Base-by-base conservation (phyloP, 164 flowering plant species). In the Vitis rupestris region DNA sequence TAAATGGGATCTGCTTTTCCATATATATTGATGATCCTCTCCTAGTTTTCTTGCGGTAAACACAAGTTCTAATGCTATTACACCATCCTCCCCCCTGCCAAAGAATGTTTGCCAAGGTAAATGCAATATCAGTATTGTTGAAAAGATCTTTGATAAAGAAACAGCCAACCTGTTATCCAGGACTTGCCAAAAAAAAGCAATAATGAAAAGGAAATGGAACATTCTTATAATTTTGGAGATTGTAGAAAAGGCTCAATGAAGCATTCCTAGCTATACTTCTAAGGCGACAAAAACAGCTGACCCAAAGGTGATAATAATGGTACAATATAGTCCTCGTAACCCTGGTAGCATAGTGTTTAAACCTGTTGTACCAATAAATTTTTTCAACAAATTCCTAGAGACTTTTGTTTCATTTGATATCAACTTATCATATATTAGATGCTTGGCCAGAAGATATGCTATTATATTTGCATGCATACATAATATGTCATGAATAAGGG, bases 41-140 rank as follows among this genome's bases (percentile, higher is more conserved):
- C 17, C 89, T 76, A 7, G 90, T 87, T 56, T 70, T 93, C 71
- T 90, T 92, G 47, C 99, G 87, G 77, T 77, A 90, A 49, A 89
- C 89, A 83, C 98, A 96, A 27, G 74, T 77, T 77, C 91, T 84
- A 64, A 82, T 50, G 63, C 47, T 84, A 67, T 92, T 90, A 69
- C 98, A 96, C 99, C 98, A 93, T 57, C 97, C 99, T 75, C 99
- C 99, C 63, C 99, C 99, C 99, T 96, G 84, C 58, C 57, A 62
- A 50, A 65, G 64, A 23, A 69, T 64, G 12, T 54, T 56, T 44
- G 6, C 27, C 50, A 14, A 50, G 19, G 54, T 57, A 27, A 0
- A 50, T 15, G 58, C 50, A 30, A 16, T 15, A 68, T 50, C 2
- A 15, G 9, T 1, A 60, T 12, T 13, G 16, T 12, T 53, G 56